Evolutionary conservation across 1,139 yeast genomes (phyloP), one percentile per base, ranked within the genome.

Genomic region (Taphrina pruni): DNA sequence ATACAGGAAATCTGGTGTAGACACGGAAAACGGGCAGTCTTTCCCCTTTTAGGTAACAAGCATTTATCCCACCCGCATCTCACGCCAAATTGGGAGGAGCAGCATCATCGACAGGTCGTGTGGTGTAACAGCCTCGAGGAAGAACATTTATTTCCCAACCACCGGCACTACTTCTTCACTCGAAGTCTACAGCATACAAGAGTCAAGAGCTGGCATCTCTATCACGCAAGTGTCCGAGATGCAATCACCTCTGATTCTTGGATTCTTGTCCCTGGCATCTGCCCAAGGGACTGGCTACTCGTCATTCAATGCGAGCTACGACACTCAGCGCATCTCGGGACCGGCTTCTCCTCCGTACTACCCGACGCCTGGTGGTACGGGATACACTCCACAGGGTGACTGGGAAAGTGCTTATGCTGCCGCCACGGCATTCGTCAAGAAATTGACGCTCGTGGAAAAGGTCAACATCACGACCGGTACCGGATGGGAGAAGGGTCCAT

Each of bases 381-480:
- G 52, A 3, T 32, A 43, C 45, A 17, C 60, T 14, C 14, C 50
- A 7, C 50, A 43, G 35, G 78, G 79, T 60, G 81, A 81, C 32
- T 87, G 89, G 89, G 85, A 81, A 71, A 81, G 78, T 12, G 88
- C 89, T 0, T 86, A 82, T 74, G 83, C 81, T 35, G 83, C 83
- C 70, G 89, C 89, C 1, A 78, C 85, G 69, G 83, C 81, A 69
- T 77, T 86, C 41, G 84, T 81, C 38, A 83, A 83, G 71, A 84
- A 84, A 72, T 83, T 87, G 85, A 80, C 88, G 0, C 81, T 84
- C 51, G 78, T 82, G 20, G 89, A 87, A 74, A 86, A 86, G 74
- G 88, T 85, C 52, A 86, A 86, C 74, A 77, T 87, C 69, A 86
- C 89, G 6, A 84, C 88, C 1, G 89, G 89, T n/a, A 82, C 86